Evolutionary conservation across 2,329 filamentous ascomycete genomes (phyloP).

Genomic region (Colletotrichum nymphaeae): DNA sequence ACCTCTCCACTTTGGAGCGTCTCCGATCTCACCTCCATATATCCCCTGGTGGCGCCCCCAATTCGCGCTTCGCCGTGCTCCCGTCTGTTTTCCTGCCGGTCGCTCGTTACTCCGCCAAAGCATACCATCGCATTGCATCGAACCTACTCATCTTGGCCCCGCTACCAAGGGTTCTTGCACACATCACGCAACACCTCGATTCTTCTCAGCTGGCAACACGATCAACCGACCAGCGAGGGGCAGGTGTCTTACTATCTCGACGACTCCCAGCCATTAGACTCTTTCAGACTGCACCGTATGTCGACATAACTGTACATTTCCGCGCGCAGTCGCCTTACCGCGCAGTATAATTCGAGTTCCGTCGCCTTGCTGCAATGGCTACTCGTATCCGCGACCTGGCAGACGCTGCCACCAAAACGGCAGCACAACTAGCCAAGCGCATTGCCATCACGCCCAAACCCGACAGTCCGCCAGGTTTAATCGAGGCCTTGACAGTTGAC

Average conservation of each 20-base stretch:
- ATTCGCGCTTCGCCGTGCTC: not conserved
- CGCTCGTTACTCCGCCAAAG: conserved; percentile 33
- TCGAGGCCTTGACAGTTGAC: conserved; percentile 75
- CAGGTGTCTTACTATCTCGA: not conserved
- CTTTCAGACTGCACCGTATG: conserved; percentile 37
- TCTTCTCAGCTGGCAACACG: not conserved
- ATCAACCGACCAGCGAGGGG: not conserved
- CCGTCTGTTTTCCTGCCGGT: conserved; percentile 16
- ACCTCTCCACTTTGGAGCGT: conserved; percentile 18
- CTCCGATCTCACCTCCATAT: conserved; percentile 38
- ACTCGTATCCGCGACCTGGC: conserved; percentile 47
- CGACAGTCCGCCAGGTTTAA: conserved; percentile 69
- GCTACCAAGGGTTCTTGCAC: conserved; percentile 40
- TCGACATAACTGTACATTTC: conserved; percentile 38
- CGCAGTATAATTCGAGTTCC: conserved; percentile 37
- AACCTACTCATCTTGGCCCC: conserved; percentile 18
- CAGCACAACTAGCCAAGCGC: conserved; percentile 60
- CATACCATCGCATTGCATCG: conserved; percentile 1
- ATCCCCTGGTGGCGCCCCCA: conserved; percentile 31
- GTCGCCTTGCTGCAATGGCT: conserved; percentile 50
- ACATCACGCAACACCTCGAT: not conserved
- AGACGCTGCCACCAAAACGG: conserved; percentile 46
- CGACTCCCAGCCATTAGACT: not conserved
- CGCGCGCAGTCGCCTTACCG: conserved; percentile 42
- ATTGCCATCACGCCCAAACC: conserved; percentile 71